Percentiles rank a stretch among this genome's conserved stretches.
phyloP scores from a whole-genome alignment of 805 yeast species.

The Peterozyma toletana region DNA sequence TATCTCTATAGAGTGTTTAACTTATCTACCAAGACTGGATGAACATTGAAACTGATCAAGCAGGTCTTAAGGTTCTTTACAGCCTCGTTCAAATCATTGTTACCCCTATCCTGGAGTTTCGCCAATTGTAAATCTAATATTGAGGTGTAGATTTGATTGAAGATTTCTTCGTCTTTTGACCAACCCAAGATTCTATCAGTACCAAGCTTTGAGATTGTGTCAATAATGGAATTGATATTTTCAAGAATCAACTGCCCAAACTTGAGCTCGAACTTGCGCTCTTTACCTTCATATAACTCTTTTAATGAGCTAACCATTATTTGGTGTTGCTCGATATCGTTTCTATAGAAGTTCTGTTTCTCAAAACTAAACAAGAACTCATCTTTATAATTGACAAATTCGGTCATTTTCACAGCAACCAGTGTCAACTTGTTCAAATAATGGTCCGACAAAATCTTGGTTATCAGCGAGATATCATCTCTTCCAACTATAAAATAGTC shows the following conservation, averaged over 20 bases:
- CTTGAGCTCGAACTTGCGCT: background rate
- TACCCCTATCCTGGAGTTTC: background rate
- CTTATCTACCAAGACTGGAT: no score
- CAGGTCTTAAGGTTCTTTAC: no score
- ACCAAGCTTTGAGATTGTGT: background rate
- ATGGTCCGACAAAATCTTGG: no score
- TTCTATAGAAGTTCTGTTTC: conserved; percentile 58
- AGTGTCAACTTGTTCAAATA: no score
- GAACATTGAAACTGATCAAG: no score
- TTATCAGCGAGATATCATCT: no score
- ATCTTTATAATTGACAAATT: conserved; percentile 11
- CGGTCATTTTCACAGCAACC: no score
- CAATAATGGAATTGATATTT: background rate
- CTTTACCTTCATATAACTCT: no score
- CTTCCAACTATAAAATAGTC: no score
- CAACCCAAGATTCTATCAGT: background rate
- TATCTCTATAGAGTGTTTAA: no score
- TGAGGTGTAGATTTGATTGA: background rate
- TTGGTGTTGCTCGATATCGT: conserved; percentile 24
- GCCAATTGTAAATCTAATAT: background rate
- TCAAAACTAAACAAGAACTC: conserved; percentile 57
- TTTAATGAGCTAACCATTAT: background rate
- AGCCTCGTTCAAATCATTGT: no score
- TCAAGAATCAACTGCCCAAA: background rate
- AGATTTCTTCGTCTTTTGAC: background rate